A percentile compares a stretch with the other conserved stretches of the same genome.
phyloP scores from a whole-genome alignment of 176 grass and related monocot genomes.

The Zoysia japonica region DNA sequence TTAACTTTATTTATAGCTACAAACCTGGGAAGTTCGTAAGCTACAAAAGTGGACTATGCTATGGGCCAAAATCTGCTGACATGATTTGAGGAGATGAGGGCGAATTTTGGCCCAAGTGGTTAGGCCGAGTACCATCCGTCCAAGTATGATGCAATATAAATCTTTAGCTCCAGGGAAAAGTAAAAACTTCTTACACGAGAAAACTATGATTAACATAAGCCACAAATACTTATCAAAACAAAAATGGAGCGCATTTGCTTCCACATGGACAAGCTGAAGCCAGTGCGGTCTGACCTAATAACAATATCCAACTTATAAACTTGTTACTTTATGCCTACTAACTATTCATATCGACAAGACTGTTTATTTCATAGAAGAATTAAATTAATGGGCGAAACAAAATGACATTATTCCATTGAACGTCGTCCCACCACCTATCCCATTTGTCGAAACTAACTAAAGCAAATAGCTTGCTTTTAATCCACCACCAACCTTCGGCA shows the following conservation, averaged over 20 bases:
- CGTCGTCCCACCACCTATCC: constrained; percentile 32
- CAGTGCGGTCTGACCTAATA: neutral
- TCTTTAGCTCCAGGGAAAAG: too few species aligned
- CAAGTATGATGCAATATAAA: too few species aligned
- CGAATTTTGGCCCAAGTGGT: too few species aligned
- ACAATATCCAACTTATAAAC: neutral
- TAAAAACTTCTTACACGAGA: neutral
- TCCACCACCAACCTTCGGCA: constrained; percentile 37
- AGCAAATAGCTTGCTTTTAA: constrained; percentile 14
- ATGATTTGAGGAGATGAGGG: too few species aligned
- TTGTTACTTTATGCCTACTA: constrained; percentile 27
- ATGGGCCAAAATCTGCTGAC: too few species aligned
- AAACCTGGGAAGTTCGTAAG: too few species aligned
- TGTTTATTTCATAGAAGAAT: constrained; percentile 54
- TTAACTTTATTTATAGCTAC: too few species aligned
- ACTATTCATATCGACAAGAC: constrained; percentile 47
- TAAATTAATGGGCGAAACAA: constrained; percentile 54
- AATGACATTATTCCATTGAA: constrained; percentile 39
- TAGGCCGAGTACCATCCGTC: too few species aligned
- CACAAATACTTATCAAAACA: neutral
- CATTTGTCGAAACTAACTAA: constrained; percentile 39
- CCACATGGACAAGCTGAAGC: neutral
- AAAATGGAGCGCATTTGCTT: neutral
- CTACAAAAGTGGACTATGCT: too few species aligned
- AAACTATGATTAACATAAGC: too few species aligned